Percentiles rank a stretch among this genome's conserved stretches.
These are phyloP conservation scores for Penicillium sp. DNA, from an alignment of 2,329 filamentous ascomycete genomes.

Conservation along the genomic window DNA sequence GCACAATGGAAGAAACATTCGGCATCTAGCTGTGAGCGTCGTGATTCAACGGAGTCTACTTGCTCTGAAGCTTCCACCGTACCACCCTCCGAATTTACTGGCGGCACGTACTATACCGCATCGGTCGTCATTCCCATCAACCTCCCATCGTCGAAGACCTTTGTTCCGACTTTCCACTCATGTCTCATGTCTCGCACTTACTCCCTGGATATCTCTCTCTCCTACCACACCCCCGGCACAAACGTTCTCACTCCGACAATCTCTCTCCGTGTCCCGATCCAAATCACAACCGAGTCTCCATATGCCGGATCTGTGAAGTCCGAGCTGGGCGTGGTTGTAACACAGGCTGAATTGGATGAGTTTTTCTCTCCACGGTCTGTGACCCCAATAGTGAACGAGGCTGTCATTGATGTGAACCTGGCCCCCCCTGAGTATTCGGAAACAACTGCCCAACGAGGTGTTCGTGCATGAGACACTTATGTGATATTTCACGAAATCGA, in stretches of 20 bases:
- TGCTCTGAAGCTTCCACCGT: slow-evolving; percentile 35
- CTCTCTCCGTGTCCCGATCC: slow-evolving; percentile 49
- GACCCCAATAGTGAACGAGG: slow-evolving; percentile 15
- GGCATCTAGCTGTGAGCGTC: slow-evolving; percentile 33
- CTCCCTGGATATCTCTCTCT: slow-evolving; percentile 62
- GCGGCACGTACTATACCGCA: slow-evolving; percentile 60
- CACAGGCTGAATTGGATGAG: slow-evolving; percentile 32
- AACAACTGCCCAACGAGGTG: neutral
- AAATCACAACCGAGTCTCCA: slow-evolving; percentile 38
- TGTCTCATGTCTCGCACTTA: slow-evolving; percentile 70
- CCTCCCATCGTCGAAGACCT: slow-evolving; percentile 63
- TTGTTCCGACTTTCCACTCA: slow-evolving; percentile 71
- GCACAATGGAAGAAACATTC: slow-evolving; percentile 60
- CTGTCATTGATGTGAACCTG: slow-evolving; percentile 15
- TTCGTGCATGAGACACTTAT: neutral
- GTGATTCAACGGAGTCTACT: slow-evolving; percentile 33
- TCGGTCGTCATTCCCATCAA: slow-evolving; percentile 66
- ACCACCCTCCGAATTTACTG: slow-evolving; percentile 44
- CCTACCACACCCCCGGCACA: slow-evolving; percentile 55
- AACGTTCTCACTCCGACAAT: slow-evolving; percentile 45
- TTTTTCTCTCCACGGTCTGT: slow-evolving; percentile 35
- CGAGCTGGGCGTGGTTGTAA: slow-evolving; percentile 19
- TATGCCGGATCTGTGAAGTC: slow-evolving; percentile 12
- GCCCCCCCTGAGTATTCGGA: slow-evolving; percentile 26
- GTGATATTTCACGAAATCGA: neutral